Evolutionary conservation across 768 basidiomycete species (phyloP).

Genomic region (Termitomyces sp.): DNA sequence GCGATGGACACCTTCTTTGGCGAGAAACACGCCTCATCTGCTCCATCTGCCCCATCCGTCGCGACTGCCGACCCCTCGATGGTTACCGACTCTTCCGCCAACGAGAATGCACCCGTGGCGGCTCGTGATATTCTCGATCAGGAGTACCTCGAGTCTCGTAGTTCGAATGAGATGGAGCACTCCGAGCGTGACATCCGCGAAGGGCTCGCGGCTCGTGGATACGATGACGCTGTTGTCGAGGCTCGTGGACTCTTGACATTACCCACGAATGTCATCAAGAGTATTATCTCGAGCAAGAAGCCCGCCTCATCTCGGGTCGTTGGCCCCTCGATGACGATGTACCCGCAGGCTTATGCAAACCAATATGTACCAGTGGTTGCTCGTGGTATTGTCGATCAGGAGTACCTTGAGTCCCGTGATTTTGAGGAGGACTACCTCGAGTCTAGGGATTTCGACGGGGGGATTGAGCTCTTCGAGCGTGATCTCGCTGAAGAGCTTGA

Average conservation of each 20-base stretch:
- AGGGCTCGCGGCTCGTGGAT: not conserved
- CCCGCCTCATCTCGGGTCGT: not conserved
- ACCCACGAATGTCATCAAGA: no score
- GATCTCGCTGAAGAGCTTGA: not conserved
- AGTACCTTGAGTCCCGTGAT: not conserved
- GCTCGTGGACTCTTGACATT: not conserved
- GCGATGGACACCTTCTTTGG: not conserved
- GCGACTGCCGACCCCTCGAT: not conserved
- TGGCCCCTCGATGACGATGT: not conserved
- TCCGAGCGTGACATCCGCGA: not conserved
- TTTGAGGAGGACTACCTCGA: not conserved
- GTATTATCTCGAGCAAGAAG: not conserved
- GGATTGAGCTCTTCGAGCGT: not conserved
- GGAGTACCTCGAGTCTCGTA: not conserved
- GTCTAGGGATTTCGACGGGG: not conserved
- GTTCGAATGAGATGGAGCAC: not conserved
- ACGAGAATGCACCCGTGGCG: not conserved
- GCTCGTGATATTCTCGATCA: not conserved
- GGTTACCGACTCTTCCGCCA: not conserved
- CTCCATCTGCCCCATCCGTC: not conserved
- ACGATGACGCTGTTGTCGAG: not conserved
- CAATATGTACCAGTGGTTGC: not conserved
- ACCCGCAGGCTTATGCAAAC: not conserved
- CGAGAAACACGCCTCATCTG: not conserved
- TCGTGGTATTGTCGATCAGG: not conserved